These are phyloP conservation scores for Schizosaccharomyces pombe DNA, from an alignment of 805 yeast species.

Conservation along the genomic window DNA sequence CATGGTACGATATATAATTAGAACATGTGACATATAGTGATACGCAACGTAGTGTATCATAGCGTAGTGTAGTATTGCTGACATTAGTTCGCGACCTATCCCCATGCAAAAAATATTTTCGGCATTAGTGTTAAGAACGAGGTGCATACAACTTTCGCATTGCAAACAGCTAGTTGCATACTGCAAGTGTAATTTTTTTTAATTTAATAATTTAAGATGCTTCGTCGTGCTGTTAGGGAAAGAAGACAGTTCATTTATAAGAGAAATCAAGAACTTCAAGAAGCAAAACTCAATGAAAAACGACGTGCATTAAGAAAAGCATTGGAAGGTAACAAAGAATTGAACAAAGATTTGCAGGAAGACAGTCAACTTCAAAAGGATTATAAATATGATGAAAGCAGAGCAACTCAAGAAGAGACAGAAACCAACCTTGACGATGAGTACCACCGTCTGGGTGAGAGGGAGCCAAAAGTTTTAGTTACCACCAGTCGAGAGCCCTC, in stretches of 20 bases:
- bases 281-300: conserved; percentile 62
- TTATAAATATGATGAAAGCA: conserved; percentile 66
- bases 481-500: conserved; percentile 89
- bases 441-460: conserved; percentile 67
- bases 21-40: no score
- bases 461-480: conserved; percentile 73
- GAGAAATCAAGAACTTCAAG: conserved; percentile 75
- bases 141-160: no score
- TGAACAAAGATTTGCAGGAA: conserved; percentile 75
- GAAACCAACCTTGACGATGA: conserved; percentile 64
- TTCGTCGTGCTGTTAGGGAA: conserved; percentile 87
- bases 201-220: conserved; percentile 17
- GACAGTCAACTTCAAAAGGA: conserved; percentile 62
- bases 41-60: no score
- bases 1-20: no score
- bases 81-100: no score
- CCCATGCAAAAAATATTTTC: no score
- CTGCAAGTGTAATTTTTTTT: no score
- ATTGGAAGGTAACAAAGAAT: conserved; percentile 70
- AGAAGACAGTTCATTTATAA: conserved; percentile 80
- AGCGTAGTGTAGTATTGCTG: no score
- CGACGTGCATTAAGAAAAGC: conserved; percentile 72
- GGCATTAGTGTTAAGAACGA: no score
- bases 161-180: no score
- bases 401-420: conserved; percentile 20